Evolutionary conservation across 2,329 filamentous ascomycete species (phyloP), one percentile per base, ranked within the genome.

Genomic region (Malbranchea cinnamomea): DNA sequence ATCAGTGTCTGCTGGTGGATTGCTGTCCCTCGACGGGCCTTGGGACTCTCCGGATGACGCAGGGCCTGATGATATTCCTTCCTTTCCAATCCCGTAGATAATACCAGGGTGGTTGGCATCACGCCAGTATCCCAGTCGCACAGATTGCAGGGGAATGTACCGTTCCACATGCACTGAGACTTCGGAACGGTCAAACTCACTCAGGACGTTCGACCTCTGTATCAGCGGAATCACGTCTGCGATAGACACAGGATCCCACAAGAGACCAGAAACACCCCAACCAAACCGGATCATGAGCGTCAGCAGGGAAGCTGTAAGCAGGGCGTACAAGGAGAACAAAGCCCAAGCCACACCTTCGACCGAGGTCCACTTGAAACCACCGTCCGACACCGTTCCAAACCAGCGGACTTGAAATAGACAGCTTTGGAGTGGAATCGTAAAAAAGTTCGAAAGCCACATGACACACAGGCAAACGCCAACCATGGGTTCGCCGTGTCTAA

Each of bases 81-180:
- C 63, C 36, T 75, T 68, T n/a, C 81, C 83, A 33, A 91, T 69
- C 2, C 74, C 73, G 47, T 92, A 84, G 63, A 89, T 91, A 15
- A 83, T 61, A 12, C 74, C 71, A 12, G 68, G 65, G 37, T 65
- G 63, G 32, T 72, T 72, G 11, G 74, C 72, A 15, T 74, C 72
- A 35, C 70, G 71, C 82, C 85, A 94, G 53, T 91, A 91, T 5
- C 85, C 83, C n/a, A 94, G 65, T 25, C 78, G 67, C 42, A 87
- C 74, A 4, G 67, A 59, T 39, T 71, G 70, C 10, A 52, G 37
- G 64, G 69, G 44, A 62, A 67, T 28, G 55, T 59, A 24, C 69
- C 63, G 38, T 63, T 42, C 37, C 0, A 56, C 52, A 4, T 50
- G 40, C 3, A 46, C 44, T 24, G 72, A 64, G 0, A 71, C 69